Base-by-base conservation (phyloP, 768 basidiomycete genomes). In the Termitomyces sp. region DNA sequence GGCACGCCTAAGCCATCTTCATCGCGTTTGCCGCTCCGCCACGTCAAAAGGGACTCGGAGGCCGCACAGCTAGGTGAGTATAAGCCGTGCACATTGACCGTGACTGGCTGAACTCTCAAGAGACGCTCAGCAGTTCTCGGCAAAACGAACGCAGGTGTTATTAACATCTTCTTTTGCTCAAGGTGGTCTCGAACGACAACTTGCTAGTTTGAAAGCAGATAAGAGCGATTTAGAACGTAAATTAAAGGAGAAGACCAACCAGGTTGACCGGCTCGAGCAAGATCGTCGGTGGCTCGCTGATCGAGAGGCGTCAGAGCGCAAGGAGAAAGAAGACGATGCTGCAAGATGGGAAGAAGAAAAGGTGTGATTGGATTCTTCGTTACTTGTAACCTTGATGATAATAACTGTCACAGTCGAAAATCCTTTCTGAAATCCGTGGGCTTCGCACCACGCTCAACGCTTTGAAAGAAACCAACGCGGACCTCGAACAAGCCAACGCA, bases 251-350 rank as follows among this genome's bases (percentile, higher is more conserved):
- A 83, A 81, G 65, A 86, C 89, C 2, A 61, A 77, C 1, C 67
- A 73, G 24, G 78, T 92, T 28, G 87, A 88, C 44, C 73, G 83
- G 45, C 75, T 93, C 10, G 87, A 91, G 64, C 73, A 80, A 18
- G 90, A 92, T 65, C 73, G 89, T 37, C 73, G 87, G 18, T 90
- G 78, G 75, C 77, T 90, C 51, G 74, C 85, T 0, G 87, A 90
- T 60, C 70, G 85, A 4, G 90, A 91, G 67, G 74, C 79, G 50
- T 82, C 85, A 37, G 88, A 90, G 59, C 73, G 82, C 24, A 82
- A 85, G 57, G 87, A 86, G 69, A 87, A 82, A 69, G 85, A 89
- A 56, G 68, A 68, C 10, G 82, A 88, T 55, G 74, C 80, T 16
- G 68, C 65, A 4, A 78, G 77, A 37, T 71, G 73, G 53, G 77